A percentile compares a stretch with the other conserved stretches of the same genome.
Conservation (phyloP, 805 yeast genomes). For the Suhomyces kilbournensis region DNA sequence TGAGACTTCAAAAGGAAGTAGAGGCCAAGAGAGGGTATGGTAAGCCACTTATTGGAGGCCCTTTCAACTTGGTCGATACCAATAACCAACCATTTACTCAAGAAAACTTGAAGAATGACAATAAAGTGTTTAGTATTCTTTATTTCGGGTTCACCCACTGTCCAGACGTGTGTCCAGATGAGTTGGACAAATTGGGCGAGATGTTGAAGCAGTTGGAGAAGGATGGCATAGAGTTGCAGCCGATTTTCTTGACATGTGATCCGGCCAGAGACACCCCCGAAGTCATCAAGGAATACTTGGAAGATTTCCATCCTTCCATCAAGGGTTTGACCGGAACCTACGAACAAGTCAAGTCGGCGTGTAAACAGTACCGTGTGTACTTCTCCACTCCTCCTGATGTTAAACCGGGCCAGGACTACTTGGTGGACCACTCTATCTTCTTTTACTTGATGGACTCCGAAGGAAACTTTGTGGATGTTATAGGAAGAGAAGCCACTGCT, state of each 20-base stretch:
- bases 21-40: conserved; percentile 87
- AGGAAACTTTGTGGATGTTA: conserved; percentile 90
- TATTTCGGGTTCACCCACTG: conserved; percentile 97
- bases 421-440: conserved; percentile 96
- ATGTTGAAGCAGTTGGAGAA: conserved; percentile 58
- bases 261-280: conserved; percentile 93
- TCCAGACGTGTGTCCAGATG: conserved; percentile 99
- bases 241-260: conserved; percentile 93
- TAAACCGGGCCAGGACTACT: conserved; percentile 92
- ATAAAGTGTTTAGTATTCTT: conserved; percentile 68
- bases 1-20: conserved; percentile 72
- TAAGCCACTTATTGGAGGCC: conserved; percentile 90
- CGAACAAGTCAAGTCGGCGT: conserved; percentile 76
- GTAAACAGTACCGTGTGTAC: conserved; percentile 90
- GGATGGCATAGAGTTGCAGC: conserved; percentile 61
- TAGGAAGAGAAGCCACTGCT: conserved; percentile 88
- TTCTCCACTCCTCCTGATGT: conserved; percentile 96
- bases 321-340: conserved; percentile 91
- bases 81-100: conserved; percentile 75
- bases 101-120: conserved; percentile 61
- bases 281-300: conserved; percentile 74
- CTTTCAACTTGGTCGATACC: conserved; percentile 69
- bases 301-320: conserved; percentile 86
- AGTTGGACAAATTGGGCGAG: conserved; percentile 84
- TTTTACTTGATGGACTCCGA: conserved; percentile 98